These are phyloP conservation scores for Sclerotinia nivalis DNA, from an alignment of 2,329 filamentous ascomycete genomes.

Conservation along the genomic window DNA sequence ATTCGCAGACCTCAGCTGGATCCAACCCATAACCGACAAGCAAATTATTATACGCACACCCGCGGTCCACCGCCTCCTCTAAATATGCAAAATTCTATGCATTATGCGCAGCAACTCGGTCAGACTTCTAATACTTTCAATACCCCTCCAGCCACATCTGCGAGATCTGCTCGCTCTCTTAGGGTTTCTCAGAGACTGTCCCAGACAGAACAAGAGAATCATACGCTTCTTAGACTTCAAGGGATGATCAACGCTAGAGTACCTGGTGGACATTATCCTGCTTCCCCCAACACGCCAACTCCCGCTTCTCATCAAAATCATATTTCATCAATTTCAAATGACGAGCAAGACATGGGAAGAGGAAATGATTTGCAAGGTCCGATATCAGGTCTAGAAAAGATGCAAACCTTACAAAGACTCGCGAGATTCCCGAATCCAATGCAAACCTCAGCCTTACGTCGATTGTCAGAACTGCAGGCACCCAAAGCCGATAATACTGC, in stretches of 20 bases:
- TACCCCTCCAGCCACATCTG: conserved; percentile 19
- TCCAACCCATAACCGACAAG: conserved; percentile 30
- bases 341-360: conserved; percentile 24
- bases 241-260: conserved; percentile 19
- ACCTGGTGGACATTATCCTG: background rate
- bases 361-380: background rate
- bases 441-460: conserved; percentile 32
- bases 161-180: conserved; percentile 19
- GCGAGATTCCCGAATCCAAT: conserved; percentile 39
- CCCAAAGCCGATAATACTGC: conserved; percentile 20
- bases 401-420: conserved; percentile 40
- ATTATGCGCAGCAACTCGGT: conserved; percentile 38
- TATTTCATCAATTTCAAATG: background rate
- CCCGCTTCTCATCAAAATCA: conserved; percentile 9
- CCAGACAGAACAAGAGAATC: conserved; percentile 25
- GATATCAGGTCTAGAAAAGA: conserved; percentile 37
- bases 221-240: conserved; percentile 22
- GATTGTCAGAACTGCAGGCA: conserved; percentile 36
- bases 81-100: conserved; percentile 38
- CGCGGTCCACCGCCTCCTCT: conserved; percentile 34
- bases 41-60: conserved; percentile 30
- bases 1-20: conserved; percentile 37
- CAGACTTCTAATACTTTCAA: conserved; percentile 26
- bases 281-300: conserved; percentile 13
- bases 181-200: conserved; percentile 15